phyloP scores from a whole-genome alignment of 176 grass and related monocot genomes.

The Musa troglodytarum region DNA sequence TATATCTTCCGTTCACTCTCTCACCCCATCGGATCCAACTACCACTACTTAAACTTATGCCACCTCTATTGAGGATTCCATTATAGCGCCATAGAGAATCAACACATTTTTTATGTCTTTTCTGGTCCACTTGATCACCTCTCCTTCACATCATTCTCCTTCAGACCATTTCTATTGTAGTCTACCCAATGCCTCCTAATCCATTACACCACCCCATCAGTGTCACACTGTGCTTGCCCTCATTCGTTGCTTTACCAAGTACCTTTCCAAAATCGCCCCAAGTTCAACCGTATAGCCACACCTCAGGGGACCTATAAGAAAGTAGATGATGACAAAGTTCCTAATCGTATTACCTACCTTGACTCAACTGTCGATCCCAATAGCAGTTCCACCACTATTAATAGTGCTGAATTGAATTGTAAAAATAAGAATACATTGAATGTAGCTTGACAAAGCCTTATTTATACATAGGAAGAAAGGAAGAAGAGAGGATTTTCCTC shows the following conservation, averaged over 20 bases:
- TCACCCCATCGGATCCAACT: conserved; percentile 4
- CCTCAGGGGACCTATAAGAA: not conserved
- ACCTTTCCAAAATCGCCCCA: conserved; percentile 13
- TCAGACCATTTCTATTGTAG: too few relatives aligned
- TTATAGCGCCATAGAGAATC: conserved; percentile 16
- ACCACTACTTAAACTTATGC: not conserved
- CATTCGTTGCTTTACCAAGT: conserved; percentile 10
- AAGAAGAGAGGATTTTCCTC: too few relatives aligned
- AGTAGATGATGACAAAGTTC: not conserved
- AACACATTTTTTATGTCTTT: not conserved
- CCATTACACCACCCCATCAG: conserved; percentile 13
- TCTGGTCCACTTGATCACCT: conserved; percentile 34
- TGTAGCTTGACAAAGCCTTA: too few relatives aligned
- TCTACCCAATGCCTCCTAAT: not conserved
- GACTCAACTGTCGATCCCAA: not conserved
- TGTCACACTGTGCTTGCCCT: conserved; percentile 20
- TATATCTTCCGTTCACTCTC: conserved; percentile 34
- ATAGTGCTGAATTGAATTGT: too few relatives aligned
- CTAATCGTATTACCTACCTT: not conserved
- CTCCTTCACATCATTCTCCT: not conserved
- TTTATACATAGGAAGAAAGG: too few relatives aligned
- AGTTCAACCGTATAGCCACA: conserved; percentile 12
- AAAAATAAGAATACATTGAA: too few relatives aligned
- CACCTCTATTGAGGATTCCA: conserved; percentile 11
- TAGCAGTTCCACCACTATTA: not conserved